These are phyloP conservation scores for Tulasnella sp. DNA, from an alignment of 768 basidiomycete species.

Conservation along the genomic window DNA sequence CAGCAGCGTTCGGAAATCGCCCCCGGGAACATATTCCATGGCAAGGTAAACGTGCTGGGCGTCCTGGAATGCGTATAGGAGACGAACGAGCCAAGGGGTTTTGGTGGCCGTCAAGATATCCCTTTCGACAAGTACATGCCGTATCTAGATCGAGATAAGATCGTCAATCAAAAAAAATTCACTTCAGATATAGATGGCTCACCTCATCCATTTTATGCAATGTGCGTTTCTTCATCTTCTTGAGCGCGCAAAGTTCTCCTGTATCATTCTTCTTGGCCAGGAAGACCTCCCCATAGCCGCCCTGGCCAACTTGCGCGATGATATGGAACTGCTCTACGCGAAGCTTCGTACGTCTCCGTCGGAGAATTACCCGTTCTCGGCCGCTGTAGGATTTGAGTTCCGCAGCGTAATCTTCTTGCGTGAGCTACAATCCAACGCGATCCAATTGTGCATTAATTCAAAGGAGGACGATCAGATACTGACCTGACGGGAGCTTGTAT, in stretches of 20 bases:
- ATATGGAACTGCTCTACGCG: conserved; percentile 94
- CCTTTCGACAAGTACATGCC: conserved; percentile 95
- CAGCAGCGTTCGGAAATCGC: conserved; percentile 93
- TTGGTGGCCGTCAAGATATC: conserved; percentile 97
- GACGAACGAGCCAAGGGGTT: conserved; percentile 90
- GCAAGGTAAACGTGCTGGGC: conserved; percentile 84
- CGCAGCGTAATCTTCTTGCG: conserved; percentile 45
- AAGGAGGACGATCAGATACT: not conserved
- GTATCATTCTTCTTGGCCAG: conserved; percentile 92
- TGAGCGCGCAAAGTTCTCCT: conserved; percentile 91
- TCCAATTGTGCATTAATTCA: not conserved
- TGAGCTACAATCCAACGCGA: conserved; percentile 23
- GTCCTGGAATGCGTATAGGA: conserved; percentile 97
- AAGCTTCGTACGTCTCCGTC: conserved; percentile 85
- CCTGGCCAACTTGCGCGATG: conserved; percentile 97
- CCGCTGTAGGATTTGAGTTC: conserved; percentile 93
- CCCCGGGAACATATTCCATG: conserved; percentile 99
- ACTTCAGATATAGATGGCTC: not conserved
- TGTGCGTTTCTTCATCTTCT: conserved; percentile 94
- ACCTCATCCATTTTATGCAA: conserved; percentile 97
- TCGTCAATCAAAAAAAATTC: not conserved
- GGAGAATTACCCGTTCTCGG: conserved; percentile 83
- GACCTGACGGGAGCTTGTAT: conserved; percentile 57
- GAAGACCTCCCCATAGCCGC: conserved; percentile 97
- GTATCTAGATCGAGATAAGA: conserved; percentile 44